Evolutionary conservation across 1,139 yeast genomes (phyloP).

Genomic region (Yamadazyma pseudoaaseri): DNA sequence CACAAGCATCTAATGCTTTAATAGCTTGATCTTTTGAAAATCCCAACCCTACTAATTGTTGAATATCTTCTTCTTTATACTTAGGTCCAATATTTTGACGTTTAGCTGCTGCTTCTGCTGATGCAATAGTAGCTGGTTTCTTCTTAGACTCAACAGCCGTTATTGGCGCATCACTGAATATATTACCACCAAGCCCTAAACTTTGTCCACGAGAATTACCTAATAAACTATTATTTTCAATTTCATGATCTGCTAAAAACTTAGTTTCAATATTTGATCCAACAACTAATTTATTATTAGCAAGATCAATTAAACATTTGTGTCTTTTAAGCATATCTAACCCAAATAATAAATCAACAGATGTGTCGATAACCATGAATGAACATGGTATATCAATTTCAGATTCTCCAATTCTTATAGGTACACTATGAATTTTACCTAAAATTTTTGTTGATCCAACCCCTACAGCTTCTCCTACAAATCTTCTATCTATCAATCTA

Average conservation of each 20-base stretch:
- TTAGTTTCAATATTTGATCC: conserved; percentile 68
- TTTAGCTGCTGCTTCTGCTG: conserved; percentile 28
- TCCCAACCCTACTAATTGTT: conserved; percentile 65
- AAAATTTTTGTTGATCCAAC: conserved; percentile 80
- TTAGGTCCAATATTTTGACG: conserved; percentile 19
- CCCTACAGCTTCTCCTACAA: conserved; percentile 81
- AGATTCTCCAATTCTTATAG: conserved; percentile 68
- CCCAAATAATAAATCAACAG: conserved; percentile 67
- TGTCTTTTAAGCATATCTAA: conserved; percentile 85
- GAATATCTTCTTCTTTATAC: conserved; percentile 45
- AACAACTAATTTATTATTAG: conserved; percentile 62
- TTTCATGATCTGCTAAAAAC: conserved; percentile 73
- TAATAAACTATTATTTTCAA: conserved; percentile 44
- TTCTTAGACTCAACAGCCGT: conserved; percentile 15
- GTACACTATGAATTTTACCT: conserved; percentile 89
- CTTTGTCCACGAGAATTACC: conserved; percentile 17
- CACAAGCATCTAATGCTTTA: conserved; percentile 61
- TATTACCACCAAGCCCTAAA: conserved; percentile 34
- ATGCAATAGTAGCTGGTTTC: conserved; percentile 14
- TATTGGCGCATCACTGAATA: conserved; percentile 25
- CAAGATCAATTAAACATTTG: conserved; percentile 78
- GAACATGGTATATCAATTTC: conserved; percentile 64
- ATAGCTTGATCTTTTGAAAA: conserved; percentile 64
- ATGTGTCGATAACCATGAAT: conserved; percentile 76
- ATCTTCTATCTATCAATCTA: conserved; percentile 77